A percentile compares a stretch with the other conserved stretches of the same genome.
Conservation (phyloP, 148 eudicot species). For the Dianthus caryophyllus region DNA sequence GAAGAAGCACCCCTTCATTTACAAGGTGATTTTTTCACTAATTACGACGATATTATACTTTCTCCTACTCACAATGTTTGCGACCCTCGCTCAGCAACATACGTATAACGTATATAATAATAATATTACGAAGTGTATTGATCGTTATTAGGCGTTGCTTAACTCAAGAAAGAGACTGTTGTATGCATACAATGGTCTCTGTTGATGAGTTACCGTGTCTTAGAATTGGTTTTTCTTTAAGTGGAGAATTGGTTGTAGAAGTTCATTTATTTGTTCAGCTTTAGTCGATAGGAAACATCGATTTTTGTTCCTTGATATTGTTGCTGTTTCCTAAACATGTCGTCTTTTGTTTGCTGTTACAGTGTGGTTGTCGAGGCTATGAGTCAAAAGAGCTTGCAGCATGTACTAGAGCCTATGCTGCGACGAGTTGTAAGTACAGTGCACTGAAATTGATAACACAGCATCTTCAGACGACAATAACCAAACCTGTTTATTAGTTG, state of each 20-base stretch:
- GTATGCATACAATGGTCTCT: no score
- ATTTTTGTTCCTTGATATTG: not conserved
- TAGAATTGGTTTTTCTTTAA: no score
- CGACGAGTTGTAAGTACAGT: constrained; percentile 74
- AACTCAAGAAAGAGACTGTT: no score
- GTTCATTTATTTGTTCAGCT: not conserved
- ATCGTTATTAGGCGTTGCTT: no score
- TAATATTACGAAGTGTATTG: no score
- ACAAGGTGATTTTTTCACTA: constrained; percentile 27
- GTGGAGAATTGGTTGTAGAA: no score
- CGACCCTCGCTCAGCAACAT: no score
- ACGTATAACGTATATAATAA: no score
- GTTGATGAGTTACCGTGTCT: no score
- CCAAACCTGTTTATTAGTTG: no score
- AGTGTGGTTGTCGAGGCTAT: constrained; percentile 62
- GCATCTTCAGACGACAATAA: not conserved
- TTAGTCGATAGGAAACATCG: not conserved
- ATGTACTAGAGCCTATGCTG: constrained; percentile 43
- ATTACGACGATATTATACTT: not conserved
- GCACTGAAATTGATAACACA: constrained; percentile 4
- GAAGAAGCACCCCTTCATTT: constrained; percentile 32
- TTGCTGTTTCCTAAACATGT: not conserved
- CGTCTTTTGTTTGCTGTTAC: constrained; percentile 9
- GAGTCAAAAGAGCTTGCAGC: constrained; percentile 40
- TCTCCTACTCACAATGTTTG: no score